Conservation (phyloP, 768 basidiomycete genomes). For the Lyophyllum shimeji region DNA sequence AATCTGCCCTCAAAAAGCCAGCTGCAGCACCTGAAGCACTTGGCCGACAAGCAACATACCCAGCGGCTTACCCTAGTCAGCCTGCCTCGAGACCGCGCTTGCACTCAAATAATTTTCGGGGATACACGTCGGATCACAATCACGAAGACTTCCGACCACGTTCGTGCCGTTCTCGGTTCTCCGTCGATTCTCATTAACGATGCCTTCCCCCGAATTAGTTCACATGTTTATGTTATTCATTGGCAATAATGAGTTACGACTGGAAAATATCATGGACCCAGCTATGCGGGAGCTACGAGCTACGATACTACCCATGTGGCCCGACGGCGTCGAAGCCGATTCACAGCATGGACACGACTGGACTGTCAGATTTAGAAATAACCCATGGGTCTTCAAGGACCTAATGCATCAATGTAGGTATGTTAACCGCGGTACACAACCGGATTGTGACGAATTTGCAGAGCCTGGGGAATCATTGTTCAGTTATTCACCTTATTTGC, state of each 20-base stretch:
- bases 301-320: constrained; percentile 63
- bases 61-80: constrained; percentile 13
- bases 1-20: constrained; percentile 59
- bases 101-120: constrained; percentile 1
- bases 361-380: constrained; percentile 61
- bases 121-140: constrained; percentile 13
- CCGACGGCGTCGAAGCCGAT: constrained; percentile 56
- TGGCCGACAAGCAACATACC: constrained; percentile 22
- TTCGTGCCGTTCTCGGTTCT: constrained; percentile 21
- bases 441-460: constrained; percentile 23
- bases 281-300: constrained; percentile 61
- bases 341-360: constrained; percentile 45
- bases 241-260: constrained; percentile 61
- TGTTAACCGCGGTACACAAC: background rate
- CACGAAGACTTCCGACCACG: constrained; percentile 28
- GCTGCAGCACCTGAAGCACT: constrained; percentile 25
- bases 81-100: constrained; percentile 10
- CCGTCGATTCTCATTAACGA: background rate
- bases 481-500: constrained; percentile 62
- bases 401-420: constrained; percentile 52
- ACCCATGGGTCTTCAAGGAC: constrained; percentile 68
- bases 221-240: constrained; percentile 74
- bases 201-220: constrained; percentile 37
- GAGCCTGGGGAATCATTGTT: constrained; percentile 61
- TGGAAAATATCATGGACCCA: constrained; percentile 48